Percentiles rank a stretch among this genome's conserved stretches.
phyloP scores from a whole-genome alignment of 163 green algal species.

The Chlorella variabilis region DNA sequence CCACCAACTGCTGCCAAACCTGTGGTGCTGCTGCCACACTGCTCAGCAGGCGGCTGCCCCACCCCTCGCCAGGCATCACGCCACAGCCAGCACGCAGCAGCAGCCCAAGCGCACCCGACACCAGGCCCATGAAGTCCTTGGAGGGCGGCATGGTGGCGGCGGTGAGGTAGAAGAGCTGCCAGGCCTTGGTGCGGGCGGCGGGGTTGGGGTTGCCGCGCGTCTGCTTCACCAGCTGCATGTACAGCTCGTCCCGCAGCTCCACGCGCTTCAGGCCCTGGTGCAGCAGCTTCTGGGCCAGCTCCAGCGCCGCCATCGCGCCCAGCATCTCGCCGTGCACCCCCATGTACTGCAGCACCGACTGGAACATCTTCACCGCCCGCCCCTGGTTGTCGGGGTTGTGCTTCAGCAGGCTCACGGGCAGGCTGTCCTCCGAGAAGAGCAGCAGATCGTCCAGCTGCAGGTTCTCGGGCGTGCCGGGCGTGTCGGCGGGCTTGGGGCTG shows the following conservation, averaged over 20 bases:
- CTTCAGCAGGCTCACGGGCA: constrained; percentile 91
- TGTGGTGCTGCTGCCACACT: too few relatives aligned
- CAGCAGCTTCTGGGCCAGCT: constrained; percentile 91
- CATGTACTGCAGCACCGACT: constrained; percentile 89
- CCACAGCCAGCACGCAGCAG: too few relatives aligned
- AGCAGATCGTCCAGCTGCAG: constrained; percentile 83
- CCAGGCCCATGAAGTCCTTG: constrained; percentile 89
- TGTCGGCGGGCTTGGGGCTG: constrained; percentile 30
- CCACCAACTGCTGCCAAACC: too few relatives aligned
- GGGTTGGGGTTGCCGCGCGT: constrained; percentile 78
- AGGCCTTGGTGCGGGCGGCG: constrained; percentile 63
- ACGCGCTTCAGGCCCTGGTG: constrained; percentile 87
- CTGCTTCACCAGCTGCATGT: constrained; percentile 96
- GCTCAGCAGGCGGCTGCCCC: too few relatives aligned
- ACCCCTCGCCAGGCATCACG: too few relatives aligned
- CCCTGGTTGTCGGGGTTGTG: constrained; percentile 81
- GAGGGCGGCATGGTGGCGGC: constrained; percentile 85
- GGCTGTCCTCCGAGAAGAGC: constrained; percentile 75
- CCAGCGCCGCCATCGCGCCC: constrained; percentile 58
- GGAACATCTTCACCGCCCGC: constrained; percentile 96
- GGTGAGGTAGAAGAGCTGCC: constrained; percentile 93
- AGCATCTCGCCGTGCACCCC: constrained; percentile 64
- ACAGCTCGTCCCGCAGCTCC: constrained; percentile 96
- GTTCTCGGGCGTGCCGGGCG: constrained; percentile 32
- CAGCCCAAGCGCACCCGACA: constrained; percentile 72